Conservation (phyloP, 2,329 filamentous ascomycete genomes). For the Alternaria sp. region DNA sequence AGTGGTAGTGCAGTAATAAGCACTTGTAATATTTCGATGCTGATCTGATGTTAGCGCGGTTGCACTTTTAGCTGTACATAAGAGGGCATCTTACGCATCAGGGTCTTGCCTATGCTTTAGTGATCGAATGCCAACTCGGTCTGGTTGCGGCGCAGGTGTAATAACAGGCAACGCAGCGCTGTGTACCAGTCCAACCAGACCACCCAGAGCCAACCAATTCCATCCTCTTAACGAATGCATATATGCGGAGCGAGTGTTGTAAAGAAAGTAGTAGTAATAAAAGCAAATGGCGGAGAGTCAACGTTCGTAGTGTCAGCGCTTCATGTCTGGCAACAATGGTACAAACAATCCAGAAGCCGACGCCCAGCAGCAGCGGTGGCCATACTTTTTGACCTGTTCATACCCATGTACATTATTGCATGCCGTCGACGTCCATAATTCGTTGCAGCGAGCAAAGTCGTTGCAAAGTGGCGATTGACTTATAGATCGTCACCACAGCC, state of each 20-base stretch:
- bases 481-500: conserved; percentile 34
- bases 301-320: conserved; percentile 19
- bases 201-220: conserved; percentile 21
- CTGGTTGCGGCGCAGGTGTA: conserved; percentile 37
- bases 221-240: conserved; percentile 39
- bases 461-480: conserved; percentile 30
- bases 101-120: conserved; percentile 33
- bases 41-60: conserved; percentile 22
- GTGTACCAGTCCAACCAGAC: conserved; percentile 21
- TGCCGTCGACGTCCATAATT: conserved; percentile 16
- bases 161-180: conserved; percentile 30
- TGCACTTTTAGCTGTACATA: not conserved
- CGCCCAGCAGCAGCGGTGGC: conserved; percentile 15
- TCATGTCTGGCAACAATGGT: conserved; percentile 18
- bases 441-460: conserved; percentile 20
- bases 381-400: conserved; percentile 25
- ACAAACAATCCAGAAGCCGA: conserved; percentile 5
- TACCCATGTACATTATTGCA: conserved; percentile 23
- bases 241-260: conserved; percentile 23
- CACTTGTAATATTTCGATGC: conserved; percentile 44
- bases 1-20: conserved; percentile 47
- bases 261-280: conserved; percentile 14
- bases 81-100: conserved; percentile 40
- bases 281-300: conserved; percentile 7
- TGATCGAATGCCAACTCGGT: conserved; percentile 17